Conservation (phyloP, 1,284 basidiomycete genomes). For the Heterobasidion occidentale region DNA sequence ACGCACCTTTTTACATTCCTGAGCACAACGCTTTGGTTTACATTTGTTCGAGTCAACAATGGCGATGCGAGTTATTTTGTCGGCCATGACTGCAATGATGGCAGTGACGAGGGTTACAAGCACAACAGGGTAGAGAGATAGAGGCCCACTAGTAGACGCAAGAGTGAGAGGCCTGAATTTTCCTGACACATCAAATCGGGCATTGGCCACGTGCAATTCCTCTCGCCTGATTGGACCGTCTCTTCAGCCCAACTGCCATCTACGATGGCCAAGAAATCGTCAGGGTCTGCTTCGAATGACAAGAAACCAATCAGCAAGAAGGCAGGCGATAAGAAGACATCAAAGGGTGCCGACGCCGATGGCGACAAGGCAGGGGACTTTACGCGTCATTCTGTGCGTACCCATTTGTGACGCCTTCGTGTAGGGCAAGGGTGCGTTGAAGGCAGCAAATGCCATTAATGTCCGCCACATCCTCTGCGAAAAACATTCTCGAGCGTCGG, state of each 20-base stretch:
- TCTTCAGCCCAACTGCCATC: neutral
- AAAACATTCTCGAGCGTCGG: constrained; percentile 70
- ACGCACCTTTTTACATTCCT: constrained; percentile 85
- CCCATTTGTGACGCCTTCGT: neutral
- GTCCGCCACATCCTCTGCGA: constrained; percentile 84
- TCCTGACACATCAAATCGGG: neutral
- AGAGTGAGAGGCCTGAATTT: neutral
- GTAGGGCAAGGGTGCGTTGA: constrained; percentile 51
- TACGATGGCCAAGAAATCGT: constrained; percentile 46
- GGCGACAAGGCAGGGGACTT: constrained; percentile 21
- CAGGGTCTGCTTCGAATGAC: constrained; percentile 16
- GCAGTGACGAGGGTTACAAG: neutral
- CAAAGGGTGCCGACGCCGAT: constrained; percentile 23
- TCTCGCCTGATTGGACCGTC: neutral
- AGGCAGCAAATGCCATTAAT: constrained; percentile 73
- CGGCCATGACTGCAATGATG: constrained; percentile 44
- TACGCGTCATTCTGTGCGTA: neutral
- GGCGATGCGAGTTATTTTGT: constrained; percentile 94
- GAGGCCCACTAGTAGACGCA: no score
- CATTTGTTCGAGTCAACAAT: constrained; percentile 91
- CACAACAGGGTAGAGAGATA: neutral
- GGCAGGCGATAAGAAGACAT: constrained; percentile 19
- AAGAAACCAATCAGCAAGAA: constrained; percentile 28
- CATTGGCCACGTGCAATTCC: neutral
- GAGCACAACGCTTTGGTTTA: constrained; percentile 88